Evolutionary conservation across 2,329 filamentous ascomycete species (phyloP), one percentile per base, ranked within the genome.

Genomic region (Alternaria metachromatica): DNA sequence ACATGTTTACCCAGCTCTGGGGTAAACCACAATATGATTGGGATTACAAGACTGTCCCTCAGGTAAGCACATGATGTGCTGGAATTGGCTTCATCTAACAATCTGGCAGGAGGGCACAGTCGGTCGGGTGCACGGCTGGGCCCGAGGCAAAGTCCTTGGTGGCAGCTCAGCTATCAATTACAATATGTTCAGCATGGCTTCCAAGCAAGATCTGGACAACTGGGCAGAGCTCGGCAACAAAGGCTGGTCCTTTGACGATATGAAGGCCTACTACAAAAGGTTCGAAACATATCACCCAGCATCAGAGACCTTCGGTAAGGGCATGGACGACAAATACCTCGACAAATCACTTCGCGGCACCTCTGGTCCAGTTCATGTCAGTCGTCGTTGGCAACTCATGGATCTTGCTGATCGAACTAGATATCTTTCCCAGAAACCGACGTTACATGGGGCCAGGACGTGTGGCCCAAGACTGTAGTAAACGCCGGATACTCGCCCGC

Each of bases 131-230:
- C 72, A 77, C 45, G 69, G 70, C 28, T 76, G 72, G 73, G 66
- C 64, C n/a, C 68, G 73, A 26, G 76, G 75, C 10, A 75, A 74
- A 26, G 68, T 74, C 6, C 70, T 79, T 5, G 76, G 77, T 44
- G 89, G 79, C 26, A 77, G 67, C 6, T 76, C 69, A 23, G 80
- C 78, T 41, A 68, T 82, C 60, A 82, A 81, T 55, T 73, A 68
- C 64, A 72, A 70, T 37, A 76, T 76, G 71, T 77, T 61, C 43
- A 69, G 64, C 26, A 73, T 73, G 72, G 72, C 71, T 5, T 76
- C 75, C 1, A 55, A 65, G 26, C 70, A 75, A 49, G 74, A 76
- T 33, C 55, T 77, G 11, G 74, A 83, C 64, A 79, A 80, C 3
- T 83, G 82, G 81, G 77, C 60, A n/a, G 68, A 77, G 60, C 64